Conservation (phyloP, 2,329 filamentous ascomycete species). For the Helminthosporium solani region DNA sequence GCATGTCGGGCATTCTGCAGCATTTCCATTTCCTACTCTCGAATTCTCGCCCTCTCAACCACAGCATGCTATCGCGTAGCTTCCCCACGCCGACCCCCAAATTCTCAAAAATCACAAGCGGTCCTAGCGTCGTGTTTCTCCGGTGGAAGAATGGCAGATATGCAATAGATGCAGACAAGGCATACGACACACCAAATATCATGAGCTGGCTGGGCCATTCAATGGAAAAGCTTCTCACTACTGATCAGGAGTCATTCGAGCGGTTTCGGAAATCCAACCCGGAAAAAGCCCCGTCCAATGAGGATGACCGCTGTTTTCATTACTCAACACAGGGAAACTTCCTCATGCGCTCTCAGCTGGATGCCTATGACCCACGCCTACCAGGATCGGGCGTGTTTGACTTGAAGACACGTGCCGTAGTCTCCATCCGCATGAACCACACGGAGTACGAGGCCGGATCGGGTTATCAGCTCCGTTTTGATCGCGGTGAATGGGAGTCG, state of each 20-base stretch:
- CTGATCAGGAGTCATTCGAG: conserved; percentile 80
- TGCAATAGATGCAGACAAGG: conserved; percentile 93
- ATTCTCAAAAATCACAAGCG: conserved; percentile 72
- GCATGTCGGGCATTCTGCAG: conserved; percentile 82
- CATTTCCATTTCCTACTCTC: conserved; percentile 95
- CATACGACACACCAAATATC: conserved; percentile 81
- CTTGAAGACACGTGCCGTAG: conserved; percentile 88
- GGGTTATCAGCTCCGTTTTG: conserved; percentile 81
- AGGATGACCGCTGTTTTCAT: conserved; percentile 67
- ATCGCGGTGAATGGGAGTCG: conserved; percentile 79
- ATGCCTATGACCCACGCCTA: conserved; percentile 81
- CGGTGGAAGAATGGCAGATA: conserved; percentile 82
- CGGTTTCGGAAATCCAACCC: conserved; percentile 62
- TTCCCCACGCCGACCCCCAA: conserved; percentile 62
- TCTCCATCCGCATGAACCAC: conserved; percentile 88
- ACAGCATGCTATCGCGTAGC: conserved; percentile 63
- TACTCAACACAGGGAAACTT: conserved; percentile 86
- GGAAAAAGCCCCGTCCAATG: conserved; percentile 70
- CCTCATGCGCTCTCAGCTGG: conserved; percentile 91
- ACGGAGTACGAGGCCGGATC: conserved; percentile 68
- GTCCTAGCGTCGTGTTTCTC: conserved; percentile 75
- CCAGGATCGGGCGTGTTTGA: conserved; percentile 95
- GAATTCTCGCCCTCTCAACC: conserved; percentile 72
- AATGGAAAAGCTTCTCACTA: conserved; percentile 91
- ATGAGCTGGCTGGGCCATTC: conserved; percentile 91